A percentile compares a stretch with the other conserved stretches of the same genome.
Evolutionary conservation across 345 rosid genomes (phyloP).

Genomic region (Microcos paniculata): DNA sequence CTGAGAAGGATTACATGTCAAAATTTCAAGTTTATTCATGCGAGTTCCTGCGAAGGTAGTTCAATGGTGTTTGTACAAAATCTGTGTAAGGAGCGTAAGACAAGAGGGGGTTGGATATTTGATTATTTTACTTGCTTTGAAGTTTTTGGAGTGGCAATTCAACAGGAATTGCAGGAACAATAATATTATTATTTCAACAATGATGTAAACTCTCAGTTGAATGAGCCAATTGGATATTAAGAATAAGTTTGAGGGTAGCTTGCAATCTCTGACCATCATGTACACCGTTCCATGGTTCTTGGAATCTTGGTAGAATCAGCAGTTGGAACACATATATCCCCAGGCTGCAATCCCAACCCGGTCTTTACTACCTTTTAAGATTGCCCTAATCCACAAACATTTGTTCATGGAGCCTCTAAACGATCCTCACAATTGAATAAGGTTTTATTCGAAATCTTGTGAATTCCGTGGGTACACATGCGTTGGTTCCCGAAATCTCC

Average conservation of each 20-base stretch:
- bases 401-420: too few relatives aligned
- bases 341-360: not conserved
- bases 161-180: not conserved
- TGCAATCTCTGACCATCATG: not conserved
- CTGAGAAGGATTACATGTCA: not conserved
- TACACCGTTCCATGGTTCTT: not conserved
- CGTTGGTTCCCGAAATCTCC: too few relatives aligned
- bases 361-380: too few relatives aligned
- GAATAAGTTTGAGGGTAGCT: not conserved
- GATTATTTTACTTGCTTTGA: not conserved
- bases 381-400: too few relatives aligned
- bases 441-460: too few relatives aligned
- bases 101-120: not conserved
- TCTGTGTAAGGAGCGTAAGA: not conserved
- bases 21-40: not conserved
- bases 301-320: not conserved
- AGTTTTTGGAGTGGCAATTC: not conserved
- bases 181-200: not conserved
- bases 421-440: too few relatives aligned
- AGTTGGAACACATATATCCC: not conserved
- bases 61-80: not conserved
- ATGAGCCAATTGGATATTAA: not conserved
- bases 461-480: too few relatives aligned
- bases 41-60: not conserved
- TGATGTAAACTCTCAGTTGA: not conserved